Conservation (phyloP, 176 grass and related monocot genomes). For the Calamus simplicifolius region DNA sequence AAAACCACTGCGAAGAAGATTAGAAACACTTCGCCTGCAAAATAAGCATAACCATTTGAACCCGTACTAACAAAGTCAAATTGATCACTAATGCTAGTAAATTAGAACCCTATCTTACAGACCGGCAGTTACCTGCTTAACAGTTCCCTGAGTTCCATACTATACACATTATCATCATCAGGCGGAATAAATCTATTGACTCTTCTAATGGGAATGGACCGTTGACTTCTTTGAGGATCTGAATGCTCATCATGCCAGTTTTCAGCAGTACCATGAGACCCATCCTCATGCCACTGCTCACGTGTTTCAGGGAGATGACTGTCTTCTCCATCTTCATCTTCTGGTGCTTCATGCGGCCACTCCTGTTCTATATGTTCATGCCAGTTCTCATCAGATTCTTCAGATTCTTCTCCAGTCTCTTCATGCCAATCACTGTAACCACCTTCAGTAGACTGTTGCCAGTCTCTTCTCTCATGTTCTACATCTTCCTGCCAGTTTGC, state of each 20-base stretch:
- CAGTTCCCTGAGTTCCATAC: conserved; percentile 94
- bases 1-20: conserved; percentile 94
- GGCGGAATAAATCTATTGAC: conserved; percentile 70
- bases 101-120: not conserved
- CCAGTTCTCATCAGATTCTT: conserved; percentile 4
- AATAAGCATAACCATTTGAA: conserved; percentile 7
- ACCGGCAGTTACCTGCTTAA: conserved; percentile 60
- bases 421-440: conserved; percentile 9
- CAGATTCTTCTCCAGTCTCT: conserved; percentile 3
- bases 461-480: conserved; percentile 24
- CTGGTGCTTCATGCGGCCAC: conserved; percentile 3
- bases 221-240: conserved; percentile 42
- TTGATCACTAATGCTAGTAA: no score
- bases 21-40: conserved; percentile 91
- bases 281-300: conserved; percentile 15
- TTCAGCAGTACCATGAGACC: not conserved
- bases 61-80: conserved; percentile 11
- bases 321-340: conserved; percentile 8
- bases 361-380: conserved; percentile 8
- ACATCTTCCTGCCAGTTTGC: conserved; percentile 25
- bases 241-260: conserved; percentile 78
- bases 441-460: conserved; percentile 27
- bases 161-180: conserved; percentile 95
- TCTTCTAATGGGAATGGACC: conserved; percentile 34
- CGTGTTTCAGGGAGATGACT: not conserved